phyloP scores from a whole-genome alignment of 75 land plant genomes.

The Isoetes taiwanensis region DNA sequence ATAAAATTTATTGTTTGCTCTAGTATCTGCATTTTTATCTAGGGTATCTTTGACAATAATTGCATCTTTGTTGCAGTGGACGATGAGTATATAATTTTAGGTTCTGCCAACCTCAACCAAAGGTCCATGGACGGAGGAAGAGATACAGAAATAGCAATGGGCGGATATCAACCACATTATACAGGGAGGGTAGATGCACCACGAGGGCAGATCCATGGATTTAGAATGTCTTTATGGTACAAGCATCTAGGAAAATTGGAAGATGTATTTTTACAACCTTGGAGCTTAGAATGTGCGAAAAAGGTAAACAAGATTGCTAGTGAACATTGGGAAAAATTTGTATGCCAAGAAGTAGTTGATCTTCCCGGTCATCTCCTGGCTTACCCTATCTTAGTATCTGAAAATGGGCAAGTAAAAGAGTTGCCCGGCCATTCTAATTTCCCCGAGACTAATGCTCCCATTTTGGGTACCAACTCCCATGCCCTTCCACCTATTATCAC shows the following conservation, averaged over 20 bases:
- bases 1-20: not conserved
- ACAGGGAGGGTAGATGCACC: constrained; percentile 12
- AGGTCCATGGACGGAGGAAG: constrained; percentile 51
- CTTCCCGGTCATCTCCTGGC: constrained; percentile 40
- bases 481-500: constrained; percentile 29
- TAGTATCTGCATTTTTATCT: not conserved
- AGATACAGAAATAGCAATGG: constrained; percentile 45
- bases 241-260: constrained; percentile 33
- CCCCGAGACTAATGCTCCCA: constrained; percentile 11
- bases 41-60: too few relatives aligned
- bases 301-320: constrained; percentile 16
- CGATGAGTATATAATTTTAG: constrained; percentile 36
- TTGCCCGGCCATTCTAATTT: constrained; percentile 8
- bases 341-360: constrained; percentile 23
- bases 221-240: constrained; percentile 40
- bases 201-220: constrained; percentile 30
- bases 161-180: constrained; percentile 42
- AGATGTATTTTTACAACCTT: constrained; percentile 21
- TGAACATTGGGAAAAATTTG: constrained; percentile 24
- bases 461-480: constrained; percentile 9
- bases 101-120: constrained; percentile 52
- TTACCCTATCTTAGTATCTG: constrained; percentile 19
- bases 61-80: constrained; percentile 22
- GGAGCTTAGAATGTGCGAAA: constrained; percentile 27
- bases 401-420: constrained; percentile 21